phyloP scores from a whole-genome alignment of 2,329 filamentous ascomycete genomes.

The Aureobasidium vineae region DNA sequence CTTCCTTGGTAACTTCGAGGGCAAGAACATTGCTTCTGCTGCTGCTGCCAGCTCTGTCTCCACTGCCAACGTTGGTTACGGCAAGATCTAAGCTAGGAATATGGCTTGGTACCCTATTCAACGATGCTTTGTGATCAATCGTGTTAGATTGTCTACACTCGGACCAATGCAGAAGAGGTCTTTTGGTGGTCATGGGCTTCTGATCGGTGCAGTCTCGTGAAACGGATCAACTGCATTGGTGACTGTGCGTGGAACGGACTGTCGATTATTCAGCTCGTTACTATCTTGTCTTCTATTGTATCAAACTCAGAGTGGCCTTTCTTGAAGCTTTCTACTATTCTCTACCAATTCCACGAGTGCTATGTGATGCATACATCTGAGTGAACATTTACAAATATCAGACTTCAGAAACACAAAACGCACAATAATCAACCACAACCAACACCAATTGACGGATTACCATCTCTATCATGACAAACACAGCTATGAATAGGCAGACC shows the following conservation, averaged over 20 bases:
- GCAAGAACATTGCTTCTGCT: conserved; percentile 54
- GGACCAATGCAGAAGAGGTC: background rate
- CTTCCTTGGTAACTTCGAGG: conserved; percentile 53
- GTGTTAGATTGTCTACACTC: background rate
- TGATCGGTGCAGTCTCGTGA: background rate
- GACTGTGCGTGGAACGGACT: background rate
- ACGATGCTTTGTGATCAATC: too few species aligned
- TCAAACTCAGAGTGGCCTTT: background rate
- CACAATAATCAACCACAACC: background rate
- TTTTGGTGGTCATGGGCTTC: background rate
- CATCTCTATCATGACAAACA: too few species aligned
- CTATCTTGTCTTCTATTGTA: background rate
- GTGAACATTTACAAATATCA: background rate
- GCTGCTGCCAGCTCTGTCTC: conserved; percentile 36
- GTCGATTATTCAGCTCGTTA: background rate
- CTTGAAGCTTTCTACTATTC: too few species aligned
- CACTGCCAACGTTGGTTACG: conserved; percentile 48
- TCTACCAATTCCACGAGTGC: too few species aligned
- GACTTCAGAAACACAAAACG: background rate
- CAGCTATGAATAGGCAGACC: background rate
- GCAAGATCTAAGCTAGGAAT: conserved; percentile 34
- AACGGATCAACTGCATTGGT: background rate
- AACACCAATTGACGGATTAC: background rate
- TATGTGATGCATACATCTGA: too few species aligned
- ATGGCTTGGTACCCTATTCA: background rate